phyloP scores from a whole-genome alignment of 192 early-diverging fungal genomes.

The Dispira simplex region DNA sequence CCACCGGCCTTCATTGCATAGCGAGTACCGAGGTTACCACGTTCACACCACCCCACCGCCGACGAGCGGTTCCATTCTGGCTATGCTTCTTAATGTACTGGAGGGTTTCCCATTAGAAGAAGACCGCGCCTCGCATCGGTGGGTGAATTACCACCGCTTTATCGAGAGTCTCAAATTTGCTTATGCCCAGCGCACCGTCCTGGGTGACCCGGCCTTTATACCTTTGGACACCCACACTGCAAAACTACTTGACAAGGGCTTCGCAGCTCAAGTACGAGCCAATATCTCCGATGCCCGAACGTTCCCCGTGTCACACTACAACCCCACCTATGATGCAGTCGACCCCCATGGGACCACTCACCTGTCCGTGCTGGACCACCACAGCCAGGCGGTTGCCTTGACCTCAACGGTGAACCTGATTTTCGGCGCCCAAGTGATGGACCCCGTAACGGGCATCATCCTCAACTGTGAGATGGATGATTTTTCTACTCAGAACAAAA shows the following conservation, averaged over 20 bases:
- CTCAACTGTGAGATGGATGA: constrained; percentile 96
- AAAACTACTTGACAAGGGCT: constrained; percentile 52
- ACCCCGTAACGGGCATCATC: constrained; percentile 72
- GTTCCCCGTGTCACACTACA: constrained; percentile 56
- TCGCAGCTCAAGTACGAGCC: constrained; percentile 39
- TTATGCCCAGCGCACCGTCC: constrained; percentile 62
- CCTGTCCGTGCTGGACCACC: constrained; percentile 58
- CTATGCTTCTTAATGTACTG: constrained; percentile 73
- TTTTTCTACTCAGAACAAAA: constrained; percentile 60
- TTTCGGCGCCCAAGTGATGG: constrained; percentile 81
- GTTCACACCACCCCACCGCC: constrained; percentile 57
- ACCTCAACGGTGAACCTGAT: constrained; percentile 83
- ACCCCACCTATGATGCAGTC: constrained; percentile 55
- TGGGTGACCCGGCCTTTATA: constrained; percentile 66
- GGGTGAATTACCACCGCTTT: constrained; percentile 61
- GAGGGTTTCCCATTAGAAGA: constrained; percentile 59
- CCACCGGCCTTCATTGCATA: constrained; percentile 37
- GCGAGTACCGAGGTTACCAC: constrained; percentile 64
- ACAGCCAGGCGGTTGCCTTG: constrained; percentile 64
- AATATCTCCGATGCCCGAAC: constrained; percentile 63
- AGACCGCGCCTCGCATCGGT: constrained; percentile 28
- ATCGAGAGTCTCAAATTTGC: constrained; percentile 81
- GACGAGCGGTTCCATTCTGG: constrained; percentile 66
- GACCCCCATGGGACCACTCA: constrained; percentile 87
- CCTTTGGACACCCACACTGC: constrained; percentile 24